Evolutionary conservation across 2,329 filamentous ascomycete species (phyloP).

Genomic region (Lecanicillium sp.): DNA sequence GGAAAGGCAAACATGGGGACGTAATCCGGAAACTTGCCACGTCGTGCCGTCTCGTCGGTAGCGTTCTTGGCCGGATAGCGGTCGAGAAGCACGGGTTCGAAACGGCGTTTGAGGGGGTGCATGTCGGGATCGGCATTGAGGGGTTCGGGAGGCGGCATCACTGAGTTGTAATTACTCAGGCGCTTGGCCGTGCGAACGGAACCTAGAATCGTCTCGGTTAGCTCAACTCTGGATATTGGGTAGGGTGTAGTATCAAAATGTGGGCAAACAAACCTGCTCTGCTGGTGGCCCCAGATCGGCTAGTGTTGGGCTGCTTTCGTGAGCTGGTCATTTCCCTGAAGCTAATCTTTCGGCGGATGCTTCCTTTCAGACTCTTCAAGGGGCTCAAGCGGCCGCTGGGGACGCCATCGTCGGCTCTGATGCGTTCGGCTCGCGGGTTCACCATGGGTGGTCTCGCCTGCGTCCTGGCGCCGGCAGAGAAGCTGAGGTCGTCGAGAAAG

Average conservation of each 20-base stretch:
- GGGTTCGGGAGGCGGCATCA: slow-evolving; percentile 88
- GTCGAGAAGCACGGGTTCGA: slow-evolving; percentile 93
- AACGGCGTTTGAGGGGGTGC: slow-evolving; percentile 89
- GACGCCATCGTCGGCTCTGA: slow-evolving; percentile 64
- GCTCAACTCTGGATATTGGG: slow-evolving; percentile 9
- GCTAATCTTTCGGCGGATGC: slow-evolving; percentile 85
- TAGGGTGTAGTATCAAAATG: background rate
- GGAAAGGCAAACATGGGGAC: slow-evolving; percentile 99
- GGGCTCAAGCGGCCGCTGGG: slow-evolving; percentile 46
- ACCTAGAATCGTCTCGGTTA: slow-evolving; percentile 31
- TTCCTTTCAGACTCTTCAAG: slow-evolving; percentile 62
- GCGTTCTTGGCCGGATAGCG: slow-evolving; percentile 82
- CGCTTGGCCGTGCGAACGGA: slow-evolving; percentile 73
- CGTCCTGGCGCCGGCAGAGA: slow-evolving; percentile 75
- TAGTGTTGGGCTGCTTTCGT: slow-evolving; percentile 73
- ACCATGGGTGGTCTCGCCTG: slow-evolving; percentile 64
- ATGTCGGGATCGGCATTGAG: slow-evolving; percentile 84
- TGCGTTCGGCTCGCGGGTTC: slow-evolving; percentile 72
- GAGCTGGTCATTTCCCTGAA: slow-evolving; percentile 92
- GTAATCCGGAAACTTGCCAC: slow-evolving; percentile 90
- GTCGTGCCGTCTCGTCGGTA: slow-evolving; percentile 68
- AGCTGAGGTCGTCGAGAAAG: slow-evolving; percentile 86
- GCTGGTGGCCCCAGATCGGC: slow-evolving; percentile 56
- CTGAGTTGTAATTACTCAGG: slow-evolving; percentile 95
- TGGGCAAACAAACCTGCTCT: slow-evolving; percentile 31